phyloP scores from a whole-genome alignment of 306 rosid species.

The Lithocarpus polystachyus region DNA sequence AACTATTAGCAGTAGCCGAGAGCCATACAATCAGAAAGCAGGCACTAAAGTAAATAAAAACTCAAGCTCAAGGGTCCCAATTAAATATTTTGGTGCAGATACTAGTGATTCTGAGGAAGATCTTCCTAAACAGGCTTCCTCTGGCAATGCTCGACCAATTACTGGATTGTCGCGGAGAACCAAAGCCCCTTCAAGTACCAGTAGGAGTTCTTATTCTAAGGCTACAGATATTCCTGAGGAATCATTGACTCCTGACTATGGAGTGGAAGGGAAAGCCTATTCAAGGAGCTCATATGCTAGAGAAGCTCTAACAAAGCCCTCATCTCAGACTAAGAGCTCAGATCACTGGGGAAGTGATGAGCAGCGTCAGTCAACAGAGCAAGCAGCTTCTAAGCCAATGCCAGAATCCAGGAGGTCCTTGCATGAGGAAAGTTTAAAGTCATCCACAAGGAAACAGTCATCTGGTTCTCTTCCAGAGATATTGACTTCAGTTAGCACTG shows the following conservation, averaged over 20 bases:
- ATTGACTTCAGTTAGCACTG: conserved; percentile 27
- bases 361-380: conserved; percentile 20
- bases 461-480: conserved; percentile 34
- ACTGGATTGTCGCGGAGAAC: conserved; percentile 64
- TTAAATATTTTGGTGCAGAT: conserved; percentile 47
- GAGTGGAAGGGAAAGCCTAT: conserved; percentile 47
- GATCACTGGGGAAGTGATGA: conserved; percentile 26
- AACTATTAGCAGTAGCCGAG: conserved; percentile 23
- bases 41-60: conserved; percentile 33
- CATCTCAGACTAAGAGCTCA: conserved; percentile 34
- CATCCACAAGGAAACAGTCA: conserved; percentile 29
- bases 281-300: conserved; percentile 41
- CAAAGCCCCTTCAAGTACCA: conserved; percentile 35
- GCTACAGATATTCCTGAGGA: conserved; percentile 19
- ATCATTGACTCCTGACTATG: conserved; percentile 29
- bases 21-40: conserved; percentile 29
- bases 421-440: conserved; percentile 28
- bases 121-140: conserved; percentile 36
- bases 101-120: conserved; percentile 53
- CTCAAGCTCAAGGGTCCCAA: conserved; percentile 37
- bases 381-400: conserved; percentile 25
- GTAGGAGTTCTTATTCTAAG: conserved; percentile 26
- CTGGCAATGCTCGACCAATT: conserved; percentile 31
- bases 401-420: conserved; percentile 32
- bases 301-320: conserved; percentile 21